Evolutionary conservation across 768 basidiomycete species (phyloP), one percentile per base, ranked within the genome.

Genomic region (Xerocomellus amylosporus): DNA sequence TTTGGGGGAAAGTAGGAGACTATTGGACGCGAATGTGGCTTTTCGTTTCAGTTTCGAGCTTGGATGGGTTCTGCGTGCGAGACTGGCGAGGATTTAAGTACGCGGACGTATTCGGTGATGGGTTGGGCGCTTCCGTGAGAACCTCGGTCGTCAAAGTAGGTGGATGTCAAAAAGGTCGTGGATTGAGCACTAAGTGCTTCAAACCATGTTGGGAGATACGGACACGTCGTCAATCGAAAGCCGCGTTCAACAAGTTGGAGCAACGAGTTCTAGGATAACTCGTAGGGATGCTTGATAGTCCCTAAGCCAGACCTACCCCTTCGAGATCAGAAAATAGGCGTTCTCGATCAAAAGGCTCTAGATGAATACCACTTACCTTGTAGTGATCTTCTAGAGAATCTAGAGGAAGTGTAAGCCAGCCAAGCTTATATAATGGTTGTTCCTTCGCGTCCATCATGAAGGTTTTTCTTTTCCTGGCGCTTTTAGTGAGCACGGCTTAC

Each of bases 1-100:
- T 89, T 88, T 0, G 97, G 93, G 63, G 88, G 93, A 74, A 95
- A 99, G 72, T 98, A 99, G 2, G 95, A 94, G 8, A 99, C 97
- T 60, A 90, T 85, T 0, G 93, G 90, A 20, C 87, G 80, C 42
- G 61, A 71, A 56, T 65, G 62, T 3, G 63, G 57, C 69, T 71
- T 68, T 40, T 20, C 41, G 28, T 8, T 30, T 65, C 66, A 42
- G 55, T 52, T 55, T 66, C 59, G 62, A n/a, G n/a, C n/a, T n/a
- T n/a, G n/a, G n/a, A n/a, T n/a, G n/a, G n/a, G n/a, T n/a, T n/a
- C n/a, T n/a, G n/a, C n/a, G n/a, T n/a, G n/a, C n/a, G n/a, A n/a
- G n/a, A n/a, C n/a, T n/a, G n/a, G n/a, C n/a, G n/a, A n/a, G n/a
- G n/a, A 74, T 84, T 65, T 74, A 90, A n/a, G n/a, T n/a, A n/a